A percentile compares a stretch with the other conserved stretches of the same genome.
phyloP scores from a whole-genome alignment of 1,284 basidiomycete species.

The Fomitopsis palustris region DNA sequence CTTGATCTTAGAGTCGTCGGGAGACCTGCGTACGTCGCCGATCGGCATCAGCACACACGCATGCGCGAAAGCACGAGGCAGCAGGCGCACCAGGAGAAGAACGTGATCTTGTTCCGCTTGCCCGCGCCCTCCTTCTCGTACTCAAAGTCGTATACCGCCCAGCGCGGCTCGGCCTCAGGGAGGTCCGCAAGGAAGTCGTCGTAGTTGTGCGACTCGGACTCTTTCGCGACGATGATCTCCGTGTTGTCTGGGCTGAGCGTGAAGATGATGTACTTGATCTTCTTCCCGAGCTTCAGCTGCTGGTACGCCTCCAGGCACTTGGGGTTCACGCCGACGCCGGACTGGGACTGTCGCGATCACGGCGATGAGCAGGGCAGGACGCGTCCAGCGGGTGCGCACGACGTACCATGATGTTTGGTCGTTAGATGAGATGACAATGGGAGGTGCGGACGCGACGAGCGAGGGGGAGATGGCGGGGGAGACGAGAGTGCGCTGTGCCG shows the following conservation, averaged over 20 bases:
- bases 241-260: conserved; percentile 61
- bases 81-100: conserved; percentile 73
- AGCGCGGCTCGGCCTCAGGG: conserved; percentile 78
- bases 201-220: conserved; percentile 47
- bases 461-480: conserved; percentile 4
- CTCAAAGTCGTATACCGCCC: conserved; percentile 92
- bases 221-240: conserved; percentile 78
- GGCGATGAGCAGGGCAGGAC: conserved; percentile 10
- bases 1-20: conserved; percentile 86
- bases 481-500: conserved; percentile 6
- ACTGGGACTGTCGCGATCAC: conserved; percentile 41
- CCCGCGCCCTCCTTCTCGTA: conserved; percentile 80
- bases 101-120: conserved; percentile 89
- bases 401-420: conserved; percentile 23
- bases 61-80: neutral
- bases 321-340: conserved; percentile 67
- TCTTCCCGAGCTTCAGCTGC: conserved; percentile 82
- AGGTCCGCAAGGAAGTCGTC: conserved; percentile 78
- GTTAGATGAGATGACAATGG: conserved; percentile 14
- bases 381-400: conserved; percentile 9
- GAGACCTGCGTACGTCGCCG: conserved; percentile 62
- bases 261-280: conserved; percentile 87
- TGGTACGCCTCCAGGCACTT: conserved; percentile 66
- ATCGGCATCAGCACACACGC: neutral
- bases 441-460: conserved; percentile 12